A percentile compares a stretch with the other conserved stretches of the same genome.
Evolutionary conservation across 192 early-diverging fungal genomes (phyloP).

Genomic region (Dissophora globulifera): DNA sequence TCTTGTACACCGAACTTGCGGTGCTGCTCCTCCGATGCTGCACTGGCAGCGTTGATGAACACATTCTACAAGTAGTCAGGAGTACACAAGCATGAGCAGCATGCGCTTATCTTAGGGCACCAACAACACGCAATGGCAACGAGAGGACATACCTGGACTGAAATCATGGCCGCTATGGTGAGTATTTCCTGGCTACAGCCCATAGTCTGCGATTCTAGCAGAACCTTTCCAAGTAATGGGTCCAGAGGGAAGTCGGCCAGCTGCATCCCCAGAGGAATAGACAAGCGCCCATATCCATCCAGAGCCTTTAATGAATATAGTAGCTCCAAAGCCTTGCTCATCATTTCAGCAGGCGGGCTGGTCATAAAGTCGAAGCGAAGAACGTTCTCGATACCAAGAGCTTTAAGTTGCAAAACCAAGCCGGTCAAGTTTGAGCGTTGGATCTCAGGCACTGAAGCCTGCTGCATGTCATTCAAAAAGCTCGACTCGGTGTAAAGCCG

Average conservation of each 20-base stretch:
- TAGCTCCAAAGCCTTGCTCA: slow-evolving; percentile 78
- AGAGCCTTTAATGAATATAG: slow-evolving; percentile 78
- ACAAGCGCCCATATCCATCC: slow-evolving; percentile 75
- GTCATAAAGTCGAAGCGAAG: slow-evolving; percentile 83
- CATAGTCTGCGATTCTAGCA: slow-evolving; percentile 70
- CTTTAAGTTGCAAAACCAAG: slow-evolving; percentile 79
- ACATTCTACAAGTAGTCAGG: slow-evolving; percentile 42
- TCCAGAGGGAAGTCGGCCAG: slow-evolving; percentile 84
- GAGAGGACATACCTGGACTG: slow-evolving; percentile 82
- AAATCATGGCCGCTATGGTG: slow-evolving; percentile 83
- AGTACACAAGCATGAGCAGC: neutral
- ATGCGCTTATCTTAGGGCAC: no score
- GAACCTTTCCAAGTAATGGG: slow-evolving; percentile 73
- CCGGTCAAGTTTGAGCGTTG: slow-evolving; percentile 80
- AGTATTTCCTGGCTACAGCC: slow-evolving; percentile 79
- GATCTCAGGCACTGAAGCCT: slow-evolving; percentile 93
- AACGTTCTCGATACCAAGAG: slow-evolving; percentile 84
- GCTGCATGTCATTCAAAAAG: slow-evolving; percentile 80
- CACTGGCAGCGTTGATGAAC: slow-evolving; percentile 56
- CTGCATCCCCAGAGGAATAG: slow-evolving; percentile 74
- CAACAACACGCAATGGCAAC: no score
- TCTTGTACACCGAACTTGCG: slow-evolving; percentile 81
- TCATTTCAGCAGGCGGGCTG: slow-evolving; percentile 74
- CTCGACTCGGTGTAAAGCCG: slow-evolving; percentile 90
- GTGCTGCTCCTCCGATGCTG: slow-evolving; percentile 60